Conservation (phyloP, 2,329 filamentous ascomycete species). For the Cercospora nicotianae region DNA sequence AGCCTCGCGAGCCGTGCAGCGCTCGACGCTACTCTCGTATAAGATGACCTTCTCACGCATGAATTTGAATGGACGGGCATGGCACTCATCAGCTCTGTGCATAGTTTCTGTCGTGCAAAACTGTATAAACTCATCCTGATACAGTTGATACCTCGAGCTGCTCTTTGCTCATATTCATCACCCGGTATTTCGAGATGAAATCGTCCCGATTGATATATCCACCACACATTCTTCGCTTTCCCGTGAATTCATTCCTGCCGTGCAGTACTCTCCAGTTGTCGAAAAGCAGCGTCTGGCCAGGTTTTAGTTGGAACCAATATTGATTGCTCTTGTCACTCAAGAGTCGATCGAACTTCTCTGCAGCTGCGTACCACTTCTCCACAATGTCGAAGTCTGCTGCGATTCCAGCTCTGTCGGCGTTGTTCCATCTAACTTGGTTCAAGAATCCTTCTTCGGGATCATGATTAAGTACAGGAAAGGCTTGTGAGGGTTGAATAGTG, state of each 20-base stretch:
- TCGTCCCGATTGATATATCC: constrained; percentile 84
- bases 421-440: constrained; percentile 84
- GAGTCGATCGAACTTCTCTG: constrained; percentile 68
- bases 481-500: constrained; percentile 69
- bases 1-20: background rate
- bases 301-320: constrained; percentile 77
- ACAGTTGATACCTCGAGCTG: constrained; percentile 37
- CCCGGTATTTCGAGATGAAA: constrained; percentile 72
- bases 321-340: constrained; percentile 65
- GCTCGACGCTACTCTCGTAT: background rate
- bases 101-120: background rate
- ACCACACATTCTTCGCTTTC: constrained; percentile 83
- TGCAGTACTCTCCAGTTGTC: constrained; percentile 96
- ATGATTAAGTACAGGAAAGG: constrained; percentile 71
- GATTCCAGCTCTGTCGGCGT: constrained; percentile 76
- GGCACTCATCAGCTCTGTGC: background rate
- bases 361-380: constrained; percentile 74
- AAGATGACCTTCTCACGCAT: background rate
- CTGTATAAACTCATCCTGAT: constrained; percentile 27
- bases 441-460: constrained; percentile 49
- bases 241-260: constrained; percentile 78
- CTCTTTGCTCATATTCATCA: constrained; percentile 59
- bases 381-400: constrained; percentile 51
- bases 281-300: constrained; percentile 80
- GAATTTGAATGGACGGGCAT: background rate